These are phyloP conservation scores for Pseudopyricularia cyperi DNA, from an alignment of 2,329 filamentous ascomycete species.

Conservation along the genomic window DNA sequence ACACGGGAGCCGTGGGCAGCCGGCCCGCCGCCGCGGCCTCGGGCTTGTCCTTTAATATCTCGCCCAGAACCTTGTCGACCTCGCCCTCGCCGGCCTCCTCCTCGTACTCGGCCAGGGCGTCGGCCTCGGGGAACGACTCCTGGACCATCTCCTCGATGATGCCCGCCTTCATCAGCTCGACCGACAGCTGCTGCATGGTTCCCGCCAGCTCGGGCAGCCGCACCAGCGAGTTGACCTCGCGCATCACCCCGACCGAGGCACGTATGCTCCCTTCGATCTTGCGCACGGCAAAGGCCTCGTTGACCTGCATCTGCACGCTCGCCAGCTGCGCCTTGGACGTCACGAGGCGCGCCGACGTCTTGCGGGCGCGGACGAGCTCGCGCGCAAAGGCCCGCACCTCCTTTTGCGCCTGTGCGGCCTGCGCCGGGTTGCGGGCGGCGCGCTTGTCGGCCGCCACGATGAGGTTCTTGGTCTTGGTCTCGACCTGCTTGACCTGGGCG, in stretches of 20 bases:
- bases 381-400: slow-evolving; percentile 82
- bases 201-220: slow-evolving; percentile 72
- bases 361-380: slow-evolving; percentile 74
- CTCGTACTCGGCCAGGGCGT: slow-evolving; percentile 53
- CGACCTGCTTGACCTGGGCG: slow-evolving; percentile 59
- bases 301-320: slow-evolving; percentile 94
- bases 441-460: slow-evolving; percentile 76
- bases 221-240: slow-evolving; percentile 81
- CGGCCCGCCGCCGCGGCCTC: slow-evolving; percentile 51
- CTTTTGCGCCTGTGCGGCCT: slow-evolving; percentile 62
- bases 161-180: slow-evolving; percentile 84
- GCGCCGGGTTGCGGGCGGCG: slow-evolving; percentile 65
- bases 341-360: slow-evolving; percentile 58
- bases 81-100: slow-evolving; percentile 67
- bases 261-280: slow-evolving; percentile 91
- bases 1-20: slow-evolving; percentile 39
- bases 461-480: slow-evolving; percentile 71
- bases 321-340: slow-evolving; percentile 86
- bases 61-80: slow-evolving; percentile 84
- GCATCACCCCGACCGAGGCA: slow-evolving; percentile 86
- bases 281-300: slow-evolving; percentile 86
- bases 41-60: slow-evolving; percentile 75
- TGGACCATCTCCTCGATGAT: slow-evolving; percentile 97
- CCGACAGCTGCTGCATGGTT: slow-evolving; percentile 79
- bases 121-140: slow-evolving; percentile 64